Conservation (phyloP, 306 rosid species). For the Prunus kanzakura region DNA sequence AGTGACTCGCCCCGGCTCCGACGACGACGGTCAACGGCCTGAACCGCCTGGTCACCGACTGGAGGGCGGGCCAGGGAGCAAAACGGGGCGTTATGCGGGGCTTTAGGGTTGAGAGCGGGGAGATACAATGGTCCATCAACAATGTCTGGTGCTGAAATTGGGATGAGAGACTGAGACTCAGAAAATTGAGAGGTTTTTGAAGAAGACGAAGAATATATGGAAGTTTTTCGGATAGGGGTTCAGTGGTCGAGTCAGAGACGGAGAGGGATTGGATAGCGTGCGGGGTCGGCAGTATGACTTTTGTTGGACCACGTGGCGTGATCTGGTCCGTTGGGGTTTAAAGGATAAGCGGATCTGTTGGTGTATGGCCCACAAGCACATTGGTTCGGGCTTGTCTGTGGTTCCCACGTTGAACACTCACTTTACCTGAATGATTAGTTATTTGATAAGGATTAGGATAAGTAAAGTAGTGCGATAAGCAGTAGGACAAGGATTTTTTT, state of each 20-base stretch:
- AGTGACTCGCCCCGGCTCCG: constrained; percentile 40
- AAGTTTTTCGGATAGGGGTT: constrained; percentile 5
- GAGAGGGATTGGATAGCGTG: neutral
- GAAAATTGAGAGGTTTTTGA: neutral
- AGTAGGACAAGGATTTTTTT: no score
- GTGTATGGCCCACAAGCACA: neutral
- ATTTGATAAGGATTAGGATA: no score
- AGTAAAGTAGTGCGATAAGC: no score
- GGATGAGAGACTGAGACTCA: neutral
- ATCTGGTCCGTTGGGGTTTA: neutral
- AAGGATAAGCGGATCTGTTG: neutral
- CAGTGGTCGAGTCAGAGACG: neutral
- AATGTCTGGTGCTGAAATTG: neutral
- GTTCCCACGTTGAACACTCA: neutral
- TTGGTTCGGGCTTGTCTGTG: neutral
- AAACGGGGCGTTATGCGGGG: neutral
- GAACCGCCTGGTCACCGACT: neutral
- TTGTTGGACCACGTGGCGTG: neutral
- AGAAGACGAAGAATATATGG: neutral
- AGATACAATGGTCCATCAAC: constrained; percentile 46
- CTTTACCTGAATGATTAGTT: no score
- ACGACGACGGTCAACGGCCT: constrained; percentile 29
- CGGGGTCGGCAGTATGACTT: neutral
- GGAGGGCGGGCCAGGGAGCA: neutral
- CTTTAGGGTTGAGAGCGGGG: constrained; percentile 13